Evolutionary conservation across 2,329 filamentous ascomycete species (phyloP), one percentile per base, ranked within the genome.

Genomic region (Aureobasidium vineae): DNA sequence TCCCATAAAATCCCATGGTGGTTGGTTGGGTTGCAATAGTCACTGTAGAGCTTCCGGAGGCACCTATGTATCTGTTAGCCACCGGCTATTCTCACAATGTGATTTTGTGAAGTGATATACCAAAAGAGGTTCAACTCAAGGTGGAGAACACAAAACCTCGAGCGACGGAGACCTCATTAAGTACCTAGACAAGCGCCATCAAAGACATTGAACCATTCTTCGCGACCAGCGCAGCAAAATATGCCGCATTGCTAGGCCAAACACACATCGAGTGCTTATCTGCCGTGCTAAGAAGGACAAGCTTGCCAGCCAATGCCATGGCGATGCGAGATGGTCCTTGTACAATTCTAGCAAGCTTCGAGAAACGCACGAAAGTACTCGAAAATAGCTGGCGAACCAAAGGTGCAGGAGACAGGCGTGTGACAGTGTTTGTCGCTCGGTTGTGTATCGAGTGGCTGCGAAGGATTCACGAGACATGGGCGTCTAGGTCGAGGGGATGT

Each of bases 351-450:
- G 16, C 31, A 57, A 43, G 38, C 54, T 57, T 57, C 54, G 23
- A 57, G 54, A 57, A 56, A n/a, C 1, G 38, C 5, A 23, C 23
- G 31, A n/a, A 21, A 40, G 26, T 10, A 36, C 6, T 33, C 52
- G 21, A 57, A 57, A 57, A 57, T 43, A 43, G 38, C 38, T 43
- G 54, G 28, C 54, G 54, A 43, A 57, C 23, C 38, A 43, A n/a
- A 28, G 23, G 5, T 36, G 36, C 33, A 36, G 54, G 19, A 57
- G 31, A 3, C 7, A 31, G 38, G 38, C 54, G 36, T 36, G 54
- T 57, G 54, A 57, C 38, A 16, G 7, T n/a, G 11, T 56, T 5
- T 23, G 23, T 16, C 8, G 31, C 11, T 38, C 50, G 23, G 6
- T 40, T 28, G 36, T 28, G 23, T 43, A 31, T 43, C 28, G 21